These are phyloP conservation scores for Kwoniella mangroviensis DNA, from an alignment of 768 basidiomycete genomes.

Conservation along the genomic window DNA sequence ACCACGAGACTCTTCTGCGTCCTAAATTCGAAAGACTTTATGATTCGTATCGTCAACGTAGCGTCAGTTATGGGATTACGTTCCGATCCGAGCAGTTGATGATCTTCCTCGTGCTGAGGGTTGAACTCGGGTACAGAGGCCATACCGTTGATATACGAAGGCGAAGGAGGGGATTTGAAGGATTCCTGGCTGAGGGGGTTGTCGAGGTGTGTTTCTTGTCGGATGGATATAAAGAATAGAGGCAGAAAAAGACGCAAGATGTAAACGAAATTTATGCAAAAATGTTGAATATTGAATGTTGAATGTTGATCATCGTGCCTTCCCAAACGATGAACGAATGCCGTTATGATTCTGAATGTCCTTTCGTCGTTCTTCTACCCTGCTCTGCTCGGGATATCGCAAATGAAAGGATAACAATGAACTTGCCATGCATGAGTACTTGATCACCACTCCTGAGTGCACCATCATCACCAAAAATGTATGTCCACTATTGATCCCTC, in stretches of 20 bases:
- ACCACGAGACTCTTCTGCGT: constrained; percentile 87
- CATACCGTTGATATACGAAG: not conserved
- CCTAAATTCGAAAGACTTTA: constrained; percentile 92
- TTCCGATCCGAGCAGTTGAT: constrained; percentile 37
- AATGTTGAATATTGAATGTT: too few species aligned
- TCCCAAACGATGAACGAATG: not conserved
- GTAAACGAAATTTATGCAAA: not conserved
- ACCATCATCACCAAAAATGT: not conserved
- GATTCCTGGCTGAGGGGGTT: not conserved
- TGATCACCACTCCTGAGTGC: not conserved
- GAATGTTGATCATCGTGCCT: not conserved
- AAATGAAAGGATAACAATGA: not conserved
- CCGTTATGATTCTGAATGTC: not conserved
- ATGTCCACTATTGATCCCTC: not conserved
- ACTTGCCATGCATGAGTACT: not conserved
- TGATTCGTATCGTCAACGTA: constrained; percentile 85
- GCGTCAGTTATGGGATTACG: constrained; percentile 64
- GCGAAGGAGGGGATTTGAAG: not conserved
- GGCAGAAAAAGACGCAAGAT: not conserved
- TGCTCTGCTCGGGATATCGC: not conserved
- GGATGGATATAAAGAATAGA: not conserved
- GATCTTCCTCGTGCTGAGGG: constrained; percentile 17
- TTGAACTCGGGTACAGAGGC: constrained; percentile 4
- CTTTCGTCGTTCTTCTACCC: not conserved
- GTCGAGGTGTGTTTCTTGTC: not conserved